These are phyloP conservation scores for Petasospora fabianii DNA, from an alignment of 1,139 yeast genomes.

Conservation along the genomic window DNA sequence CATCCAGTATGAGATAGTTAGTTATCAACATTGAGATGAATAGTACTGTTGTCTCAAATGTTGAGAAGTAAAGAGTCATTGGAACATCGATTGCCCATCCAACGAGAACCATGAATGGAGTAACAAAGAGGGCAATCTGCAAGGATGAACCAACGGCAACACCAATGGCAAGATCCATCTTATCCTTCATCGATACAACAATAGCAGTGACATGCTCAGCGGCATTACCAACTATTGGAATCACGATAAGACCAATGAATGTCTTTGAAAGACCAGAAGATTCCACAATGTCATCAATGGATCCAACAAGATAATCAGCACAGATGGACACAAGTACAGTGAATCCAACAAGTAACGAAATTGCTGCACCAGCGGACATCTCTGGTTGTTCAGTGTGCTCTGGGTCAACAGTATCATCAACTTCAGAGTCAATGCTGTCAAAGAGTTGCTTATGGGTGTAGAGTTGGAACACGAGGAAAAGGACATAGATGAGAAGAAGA, in stretches of 20 bases:
- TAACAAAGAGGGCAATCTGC: constrained; percentile 90
- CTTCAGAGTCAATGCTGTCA: constrained; percentile 33
- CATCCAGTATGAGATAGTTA: constrained; percentile 84
- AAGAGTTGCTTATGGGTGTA: constrained; percentile 73
- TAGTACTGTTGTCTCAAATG: constrained; percentile 89
- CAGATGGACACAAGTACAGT: constrained; percentile 85
- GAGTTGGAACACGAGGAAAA: constrained; percentile 83
- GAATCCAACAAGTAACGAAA: constrained; percentile 50
- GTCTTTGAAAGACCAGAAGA: constrained; percentile 88
- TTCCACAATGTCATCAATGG: constrained; percentile 85
- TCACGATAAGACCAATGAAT: constrained; percentile 86
- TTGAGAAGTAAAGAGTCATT: constrained; percentile 87
- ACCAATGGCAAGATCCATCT: constrained; percentile 96
- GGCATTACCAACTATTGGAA: constrained; percentile 97
- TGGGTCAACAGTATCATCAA: constrained; percentile 22
- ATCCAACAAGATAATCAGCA: constrained; percentile 91
- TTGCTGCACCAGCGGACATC: constrained; percentile 40
- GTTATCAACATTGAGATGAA: constrained; percentile 86
- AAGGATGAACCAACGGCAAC: constrained; percentile 97
- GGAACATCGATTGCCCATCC: constrained; percentile 93
- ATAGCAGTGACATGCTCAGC: constrained; percentile 98
- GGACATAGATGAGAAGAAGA: constrained; percentile 68
- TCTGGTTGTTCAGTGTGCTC: constrained; percentile 19
- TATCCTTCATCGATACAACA: constrained; percentile 89
- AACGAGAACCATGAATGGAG: constrained; percentile 88